A percentile compares a stretch with the other conserved stretches of the same genome.
Conservation (phyloP, 2,329 filamentous ascomycete species). For the Neofusicoccum cordaticola region DNA sequence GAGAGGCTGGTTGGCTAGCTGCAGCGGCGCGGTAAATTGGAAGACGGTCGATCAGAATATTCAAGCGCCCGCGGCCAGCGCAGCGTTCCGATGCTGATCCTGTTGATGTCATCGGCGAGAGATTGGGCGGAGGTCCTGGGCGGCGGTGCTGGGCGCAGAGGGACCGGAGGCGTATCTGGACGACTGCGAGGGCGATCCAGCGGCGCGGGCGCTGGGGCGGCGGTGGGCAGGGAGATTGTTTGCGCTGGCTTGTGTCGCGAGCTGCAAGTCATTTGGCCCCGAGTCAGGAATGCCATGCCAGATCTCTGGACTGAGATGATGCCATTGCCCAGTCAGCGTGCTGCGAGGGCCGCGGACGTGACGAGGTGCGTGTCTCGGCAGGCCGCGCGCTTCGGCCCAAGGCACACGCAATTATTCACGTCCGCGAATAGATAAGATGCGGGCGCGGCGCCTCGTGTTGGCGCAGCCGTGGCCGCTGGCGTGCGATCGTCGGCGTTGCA, state of each 20-base stretch:
- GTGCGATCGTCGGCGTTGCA: not conserved
- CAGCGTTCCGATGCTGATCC: not conserved
- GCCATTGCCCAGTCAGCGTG: not conserved
- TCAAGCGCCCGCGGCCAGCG: not conserved
- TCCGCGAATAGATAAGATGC: not conserved
- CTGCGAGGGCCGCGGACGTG: not conserved
- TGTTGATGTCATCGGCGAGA: not conserved
- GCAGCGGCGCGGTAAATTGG: constrained; percentile 3
- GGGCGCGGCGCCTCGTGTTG: not conserved
- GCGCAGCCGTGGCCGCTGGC: not conserved
- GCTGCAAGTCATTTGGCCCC: not conserved
- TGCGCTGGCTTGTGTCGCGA: not conserved
- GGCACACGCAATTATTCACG: not conserved
- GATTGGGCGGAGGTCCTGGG: not conserved
- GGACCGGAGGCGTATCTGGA: not conserved
- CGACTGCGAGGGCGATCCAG: not conserved
- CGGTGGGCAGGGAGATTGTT: not conserved
- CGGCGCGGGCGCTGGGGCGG: not conserved
- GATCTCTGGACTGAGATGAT: not conserved
- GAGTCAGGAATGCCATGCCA: not conserved
- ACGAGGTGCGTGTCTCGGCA: constrained; percentile 2
- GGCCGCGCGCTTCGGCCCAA: constrained; percentile 6
- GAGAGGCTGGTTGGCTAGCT: constrained; percentile 4
- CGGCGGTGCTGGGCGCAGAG: too few species aligned
- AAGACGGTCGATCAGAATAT: constrained; percentile 2